Evolutionary conservation across 1,284 basidiomycete species (phyloP).

Genomic region (Ceratorhiza oryzae-sativae): DNA sequence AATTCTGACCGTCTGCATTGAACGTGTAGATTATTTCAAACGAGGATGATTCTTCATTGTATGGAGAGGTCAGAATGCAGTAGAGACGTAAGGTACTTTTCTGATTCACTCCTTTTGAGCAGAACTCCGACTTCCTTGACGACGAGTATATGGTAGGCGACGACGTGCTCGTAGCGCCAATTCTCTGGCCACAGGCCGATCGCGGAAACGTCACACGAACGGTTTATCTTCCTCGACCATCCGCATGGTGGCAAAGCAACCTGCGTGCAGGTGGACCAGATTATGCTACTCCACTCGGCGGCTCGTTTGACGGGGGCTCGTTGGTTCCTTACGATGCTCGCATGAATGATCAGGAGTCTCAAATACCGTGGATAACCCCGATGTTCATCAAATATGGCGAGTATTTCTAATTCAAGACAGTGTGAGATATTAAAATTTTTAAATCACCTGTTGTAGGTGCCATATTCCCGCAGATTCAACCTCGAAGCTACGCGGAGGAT

Average conservation of each 20-base stretch:
- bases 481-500: conserved; percentile 32
- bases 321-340: conserved; percentile 32
- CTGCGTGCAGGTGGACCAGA: conserved; percentile 37
- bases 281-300: conserved; percentile 2
- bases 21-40: conserved; percentile 28
- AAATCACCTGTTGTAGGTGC: no score
- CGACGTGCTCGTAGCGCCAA: conserved; percentile 35
- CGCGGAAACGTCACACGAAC: conserved; percentile 10
- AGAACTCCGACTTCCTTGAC: conserved; percentile 35
- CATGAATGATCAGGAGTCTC: conserved; percentile 5
- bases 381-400: conserved; percentile 35
- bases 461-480: conserved; percentile 38
- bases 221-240: conserved; percentile 33
- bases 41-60: conserved; percentile 19
- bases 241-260: conserved; percentile 34
- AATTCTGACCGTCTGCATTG: background rate
- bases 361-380: conserved; percentile 36
- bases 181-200: conserved; percentile 12
- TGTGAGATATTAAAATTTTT: background rate
- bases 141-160: conserved; percentile 39
- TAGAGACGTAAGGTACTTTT: background rate
- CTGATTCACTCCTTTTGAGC: background rate
- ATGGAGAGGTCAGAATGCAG: conserved; percentile 17
- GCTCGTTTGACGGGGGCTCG: conserved; percentile 22
- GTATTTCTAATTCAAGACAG: background rate